Percentiles rank a stretch among this genome's conserved stretches.
Evolutionary conservation across 2,329 filamentous ascomycete species (phyloP).

Genomic region (Penicillium sp.): DNA sequence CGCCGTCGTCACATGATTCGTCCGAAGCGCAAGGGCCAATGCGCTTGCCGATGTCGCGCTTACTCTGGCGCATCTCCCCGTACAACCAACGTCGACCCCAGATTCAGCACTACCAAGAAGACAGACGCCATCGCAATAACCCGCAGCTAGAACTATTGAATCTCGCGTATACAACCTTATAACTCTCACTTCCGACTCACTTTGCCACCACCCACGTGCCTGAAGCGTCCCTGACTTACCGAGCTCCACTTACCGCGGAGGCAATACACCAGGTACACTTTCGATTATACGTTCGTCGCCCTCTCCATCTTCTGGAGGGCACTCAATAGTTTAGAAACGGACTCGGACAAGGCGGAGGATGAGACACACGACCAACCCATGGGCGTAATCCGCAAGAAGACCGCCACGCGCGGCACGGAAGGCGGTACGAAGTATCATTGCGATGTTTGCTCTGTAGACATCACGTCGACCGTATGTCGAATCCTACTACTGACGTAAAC

Average conservation of each 20-base stretch:
- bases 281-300: background rate
- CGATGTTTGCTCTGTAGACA: constrained; percentile 93
- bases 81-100: constrained; percentile 2
- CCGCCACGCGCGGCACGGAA: constrained; percentile 76
- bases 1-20: background rate
- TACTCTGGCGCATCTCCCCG: constrained; percentile 8
- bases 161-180: background rate
- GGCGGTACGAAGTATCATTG: constrained; percentile 94
- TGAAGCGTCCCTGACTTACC: background rate
- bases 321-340: constrained; percentile 26
- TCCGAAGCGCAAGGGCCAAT: background rate
- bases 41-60: constrained; percentile 13
- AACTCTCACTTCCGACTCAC: constrained; percentile 3
- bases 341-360: constrained; percentile 36
- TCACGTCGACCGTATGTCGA: constrained; percentile 81
- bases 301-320: constrained; percentile 31
- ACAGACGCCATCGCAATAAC: background rate
- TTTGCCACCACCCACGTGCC: background rate
- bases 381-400: constrained; percentile 97
- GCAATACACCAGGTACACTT: background rate
- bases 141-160: too few relatives aligned
- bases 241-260: constrained; percentile 13
- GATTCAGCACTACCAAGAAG: background rate
- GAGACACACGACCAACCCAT: constrained; percentile 51
- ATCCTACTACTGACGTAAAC: too few relatives aligned